These are phyloP conservation scores for Trichomonas tenax DNA, from an alignment of 208 protist genomes.

Conservation along the genomic window DNA sequence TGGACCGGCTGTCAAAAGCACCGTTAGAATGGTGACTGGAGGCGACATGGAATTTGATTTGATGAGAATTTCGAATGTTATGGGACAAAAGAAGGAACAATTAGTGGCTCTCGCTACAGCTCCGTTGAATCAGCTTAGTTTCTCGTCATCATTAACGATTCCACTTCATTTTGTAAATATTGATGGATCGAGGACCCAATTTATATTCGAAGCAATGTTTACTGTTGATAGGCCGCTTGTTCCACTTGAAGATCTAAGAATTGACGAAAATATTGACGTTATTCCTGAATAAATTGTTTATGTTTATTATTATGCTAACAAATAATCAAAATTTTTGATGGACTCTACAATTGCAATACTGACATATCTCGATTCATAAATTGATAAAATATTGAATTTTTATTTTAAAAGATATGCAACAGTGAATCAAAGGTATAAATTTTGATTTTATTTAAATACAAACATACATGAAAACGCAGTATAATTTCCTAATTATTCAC, in stretches of 20 bases:
- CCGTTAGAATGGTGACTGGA: background rate
- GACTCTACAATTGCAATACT: too few species aligned
- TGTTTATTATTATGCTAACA: background rate
- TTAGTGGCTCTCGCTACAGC: background rate
- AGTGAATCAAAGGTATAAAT: too few species aligned
- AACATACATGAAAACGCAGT: too few species aligned
- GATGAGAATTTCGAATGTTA: too few species aligned
- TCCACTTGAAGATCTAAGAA: background rate
- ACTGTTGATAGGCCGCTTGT: background rate
- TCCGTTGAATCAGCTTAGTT: background rate
- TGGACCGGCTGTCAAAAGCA: background rate
- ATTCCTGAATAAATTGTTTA: background rate
- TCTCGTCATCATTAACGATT: background rate
- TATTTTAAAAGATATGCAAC: too few species aligned
- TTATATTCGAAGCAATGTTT: background rate
- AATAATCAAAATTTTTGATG: too few species aligned
- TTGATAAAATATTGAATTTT: too few species aligned
- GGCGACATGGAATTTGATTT: background rate
- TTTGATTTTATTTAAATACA: too few species aligned
- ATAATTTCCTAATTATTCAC: too few species aligned
- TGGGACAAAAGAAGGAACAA: background rate
- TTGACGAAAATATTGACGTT: conserved; percentile 13
- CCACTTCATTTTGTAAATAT: background rate
- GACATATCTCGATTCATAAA: too few species aligned
- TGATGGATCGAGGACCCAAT: background rate